These are phyloP conservation scores for Podospora fimiseda DNA, from an alignment of 495 filamentous ascomycete genomes.

Conservation along the genomic window DNA sequence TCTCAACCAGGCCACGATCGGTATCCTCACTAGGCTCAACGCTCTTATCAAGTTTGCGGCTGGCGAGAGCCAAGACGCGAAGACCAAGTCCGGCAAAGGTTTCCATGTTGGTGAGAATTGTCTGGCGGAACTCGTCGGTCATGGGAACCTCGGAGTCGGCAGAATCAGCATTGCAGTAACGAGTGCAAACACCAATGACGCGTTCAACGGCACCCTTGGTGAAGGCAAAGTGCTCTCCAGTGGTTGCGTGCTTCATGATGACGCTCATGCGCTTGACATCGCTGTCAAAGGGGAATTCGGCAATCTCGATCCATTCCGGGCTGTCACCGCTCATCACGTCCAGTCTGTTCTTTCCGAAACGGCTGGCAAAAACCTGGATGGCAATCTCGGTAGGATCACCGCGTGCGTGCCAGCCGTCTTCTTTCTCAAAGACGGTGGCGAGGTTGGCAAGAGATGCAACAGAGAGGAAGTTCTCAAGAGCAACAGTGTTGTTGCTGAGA, in stretches of 20 bases:
- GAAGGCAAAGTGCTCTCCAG: conserved; percentile 48
- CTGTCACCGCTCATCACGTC: conserved; percentile 43
- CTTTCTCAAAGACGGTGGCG: conserved; percentile 41
- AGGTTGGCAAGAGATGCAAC: conserved; percentile 32
- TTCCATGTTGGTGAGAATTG: conserved; percentile 57
- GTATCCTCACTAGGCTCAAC: conserved; percentile 24
- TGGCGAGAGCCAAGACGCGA: conserved; percentile 67
- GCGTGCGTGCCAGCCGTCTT: conserved; percentile 56
- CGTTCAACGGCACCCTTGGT: conserved; percentile 79
- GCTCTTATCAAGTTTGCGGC: conserved; percentile 26
- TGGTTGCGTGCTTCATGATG: conserved; percentile 44
- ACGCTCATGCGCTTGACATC: conserved; percentile 80
- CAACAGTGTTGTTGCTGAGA: conserved; percentile 13
- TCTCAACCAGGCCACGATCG: conserved; percentile 46
- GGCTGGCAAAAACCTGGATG: conserved; percentile 68
- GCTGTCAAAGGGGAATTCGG: conserved; percentile 76
- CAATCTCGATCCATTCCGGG: conserved; percentile 41
- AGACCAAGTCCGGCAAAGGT: conserved; percentile 63
- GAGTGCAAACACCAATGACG: conserved; percentile 45
- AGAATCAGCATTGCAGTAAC: conserved; percentile 14
- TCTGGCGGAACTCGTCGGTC: conserved; percentile 53
- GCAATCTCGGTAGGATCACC: conserved; percentile 84
- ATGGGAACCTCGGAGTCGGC: conserved; percentile 42
- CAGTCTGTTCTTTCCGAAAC: conserved; percentile 57
- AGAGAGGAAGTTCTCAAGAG: conserved; percentile 26